A percentile compares a stretch with the other conserved stretches of the same genome.
Evolutionary conservation across 768 basidiomycete species (phyloP).

Genomic region (Rickenella mellea): DNA sequence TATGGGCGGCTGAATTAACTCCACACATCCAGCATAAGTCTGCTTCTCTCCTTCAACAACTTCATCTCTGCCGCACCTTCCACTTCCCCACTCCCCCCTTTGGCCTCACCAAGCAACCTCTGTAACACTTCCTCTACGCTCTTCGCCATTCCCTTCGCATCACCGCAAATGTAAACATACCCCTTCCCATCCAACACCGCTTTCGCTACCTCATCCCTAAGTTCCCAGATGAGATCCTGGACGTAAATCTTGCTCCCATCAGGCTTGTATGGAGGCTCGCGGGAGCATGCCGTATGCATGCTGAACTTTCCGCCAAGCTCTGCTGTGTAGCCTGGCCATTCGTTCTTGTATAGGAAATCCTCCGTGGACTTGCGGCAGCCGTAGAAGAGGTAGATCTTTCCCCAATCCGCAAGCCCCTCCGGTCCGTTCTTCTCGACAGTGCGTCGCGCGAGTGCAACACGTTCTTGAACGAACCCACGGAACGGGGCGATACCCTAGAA

Average conservation of each 20-base stretch:
- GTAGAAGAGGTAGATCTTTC: constrained; percentile 88
- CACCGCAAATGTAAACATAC: constrained; percentile 96
- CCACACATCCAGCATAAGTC: constrained; percentile 86
- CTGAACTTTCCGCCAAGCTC: constrained; percentile 90
- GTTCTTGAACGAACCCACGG: constrained; percentile 98
- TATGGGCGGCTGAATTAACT: constrained; percentile 37
- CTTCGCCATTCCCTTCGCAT: constrained; percentile 94
- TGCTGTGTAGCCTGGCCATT: constrained; percentile 82
- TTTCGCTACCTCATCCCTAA: constrained; percentile 73
- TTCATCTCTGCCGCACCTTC: constrained; percentile 91
- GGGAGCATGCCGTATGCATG: constrained; percentile 85
- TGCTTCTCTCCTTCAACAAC: constrained; percentile 86
- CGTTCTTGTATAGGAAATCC: constrained; percentile 91
- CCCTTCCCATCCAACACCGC: constrained; percentile 91
- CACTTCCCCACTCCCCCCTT: constrained; percentile 80
- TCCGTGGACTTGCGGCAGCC: constrained; percentile 84
- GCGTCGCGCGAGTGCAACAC: constrained; percentile 89
- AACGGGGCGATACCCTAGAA: constrained; percentile 94
- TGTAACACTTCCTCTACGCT: constrained; percentile 87
- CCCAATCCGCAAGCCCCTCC: constrained; percentile 93
- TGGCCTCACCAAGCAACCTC: constrained; percentile 81
- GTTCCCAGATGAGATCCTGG: constrained; percentile 92
- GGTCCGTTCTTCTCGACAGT: constrained; percentile 93
- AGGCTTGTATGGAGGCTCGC: constrained; percentile 74
- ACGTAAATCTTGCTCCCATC: constrained; percentile 97